A percentile compares a stretch with the other conserved stretches of the same genome.
Evolutionary conservation across 805 yeast species (phyloP).

Genomic region (Wickerhamomyces canadensis): DNA sequence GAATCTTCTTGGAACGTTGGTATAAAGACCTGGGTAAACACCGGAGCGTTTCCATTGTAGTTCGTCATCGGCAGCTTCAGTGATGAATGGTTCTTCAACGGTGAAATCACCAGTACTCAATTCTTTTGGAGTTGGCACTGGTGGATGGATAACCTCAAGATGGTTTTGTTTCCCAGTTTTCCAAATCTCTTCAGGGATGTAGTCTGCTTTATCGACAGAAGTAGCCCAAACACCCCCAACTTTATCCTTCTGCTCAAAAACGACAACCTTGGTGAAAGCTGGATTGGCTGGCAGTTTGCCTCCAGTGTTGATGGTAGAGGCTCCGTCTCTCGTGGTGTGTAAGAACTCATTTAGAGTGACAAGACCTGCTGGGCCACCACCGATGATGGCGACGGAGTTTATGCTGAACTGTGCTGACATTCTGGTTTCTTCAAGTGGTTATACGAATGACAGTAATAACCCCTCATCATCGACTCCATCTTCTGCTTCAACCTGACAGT

Average conservation of each 20-base stretch:
- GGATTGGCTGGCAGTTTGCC: slow-evolving; percentile 9
- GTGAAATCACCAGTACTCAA: slow-evolving; percentile 13
- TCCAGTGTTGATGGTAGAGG: slow-evolving; percentile 18
- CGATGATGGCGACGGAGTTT: slow-evolving; percentile 29
- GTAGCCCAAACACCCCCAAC: slow-evolving; percentile 41
- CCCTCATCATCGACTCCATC: too few relatives aligned
- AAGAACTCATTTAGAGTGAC: slow-evolving; percentile 29
- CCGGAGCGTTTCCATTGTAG: slow-evolving; percentile 35
- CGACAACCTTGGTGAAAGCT: slow-evolving; percentile 30
- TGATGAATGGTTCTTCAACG: slow-evolving; percentile 7
- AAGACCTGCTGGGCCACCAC: slow-evolving; percentile 34
- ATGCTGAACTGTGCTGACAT: slow-evolving; percentile 5
- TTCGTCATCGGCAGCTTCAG: slow-evolving; percentile 24
- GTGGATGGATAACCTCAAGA: slow-evolving; percentile 27
- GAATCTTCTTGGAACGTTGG: slow-evolving; percentile 35
- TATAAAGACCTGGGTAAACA: slow-evolving; percentile 31
- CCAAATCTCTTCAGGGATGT: slow-evolving; percentile 19
- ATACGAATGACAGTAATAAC: too few relatives aligned
- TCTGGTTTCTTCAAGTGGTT: too few relatives aligned
- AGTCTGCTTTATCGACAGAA: slow-evolving; percentile 15
- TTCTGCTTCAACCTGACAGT: too few relatives aligned
- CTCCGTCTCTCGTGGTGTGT: slow-evolving; percentile 24
- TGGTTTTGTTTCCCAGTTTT: slow-evolving; percentile 26
- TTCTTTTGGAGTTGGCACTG: slow-evolving; percentile 4
- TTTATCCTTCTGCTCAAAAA: slow-evolving; percentile 33